Evolutionary conservation across 2,329 filamentous ascomycete genomes (phyloP).

Genomic region (Domatiomyces catenatus): DNA sequence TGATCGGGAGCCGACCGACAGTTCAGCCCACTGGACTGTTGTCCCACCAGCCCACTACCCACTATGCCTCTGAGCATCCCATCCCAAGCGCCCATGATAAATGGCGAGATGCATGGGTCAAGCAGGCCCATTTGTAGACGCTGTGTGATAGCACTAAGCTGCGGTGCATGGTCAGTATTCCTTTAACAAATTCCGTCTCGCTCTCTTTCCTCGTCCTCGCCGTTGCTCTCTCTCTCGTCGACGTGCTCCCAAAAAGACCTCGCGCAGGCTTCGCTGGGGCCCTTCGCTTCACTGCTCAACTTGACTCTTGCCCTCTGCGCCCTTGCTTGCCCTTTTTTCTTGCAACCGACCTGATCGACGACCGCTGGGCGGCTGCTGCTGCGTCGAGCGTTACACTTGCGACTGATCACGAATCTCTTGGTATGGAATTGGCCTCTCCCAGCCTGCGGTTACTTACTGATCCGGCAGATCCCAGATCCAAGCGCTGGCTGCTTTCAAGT

Average conservation of each 20-base stretch:
- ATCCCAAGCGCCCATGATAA: not conserved
- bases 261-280: conserved; percentile 18
- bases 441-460: not conserved
- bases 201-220: not conserved
- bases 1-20: not conserved
- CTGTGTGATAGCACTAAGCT: not conserved
- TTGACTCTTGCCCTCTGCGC: not conserved
- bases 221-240: conserved; percentile 3
- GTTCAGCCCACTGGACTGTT: not conserved
- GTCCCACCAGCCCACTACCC: not conserved
- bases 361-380: not conserved
- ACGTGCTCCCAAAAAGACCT: conserved; percentile 3
- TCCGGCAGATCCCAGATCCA: not conserved
- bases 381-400: not conserved
- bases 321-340: not conserved
- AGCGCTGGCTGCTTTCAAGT: not conserved
- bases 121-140: not conserved
- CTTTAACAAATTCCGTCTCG: not conserved
- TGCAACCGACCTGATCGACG: not conserved
- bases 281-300: not conserved
- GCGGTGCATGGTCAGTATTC: not conserved
- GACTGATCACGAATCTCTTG: not conserved
- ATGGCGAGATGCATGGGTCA: not conserved
- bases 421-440: not conserved
- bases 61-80: not conserved